Percentiles rank a stretch among this genome's conserved stretches.
phyloP scores from a whole-genome alignment of 148 eudicot species.

The Linanthus parryae region DNA sequence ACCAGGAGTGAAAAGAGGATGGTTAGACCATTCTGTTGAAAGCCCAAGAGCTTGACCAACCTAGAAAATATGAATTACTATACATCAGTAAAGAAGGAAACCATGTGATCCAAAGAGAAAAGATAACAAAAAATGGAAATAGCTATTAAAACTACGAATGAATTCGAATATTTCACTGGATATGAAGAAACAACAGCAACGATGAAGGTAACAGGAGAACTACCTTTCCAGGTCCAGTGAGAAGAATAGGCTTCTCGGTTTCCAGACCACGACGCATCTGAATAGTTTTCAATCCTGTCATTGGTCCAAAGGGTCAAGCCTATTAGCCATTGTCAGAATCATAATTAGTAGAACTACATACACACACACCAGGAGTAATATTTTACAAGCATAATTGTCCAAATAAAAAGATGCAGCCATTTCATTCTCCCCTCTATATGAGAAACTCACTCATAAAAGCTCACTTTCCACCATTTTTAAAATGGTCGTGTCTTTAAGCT shows the following conservation, averaged over 20 bases:
- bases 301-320: too few relatives aligned
- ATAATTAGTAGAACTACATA: too few relatives aligned
- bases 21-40: constrained; percentile 90
- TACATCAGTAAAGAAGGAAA: neutral
- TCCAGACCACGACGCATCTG: constrained; percentile 76
- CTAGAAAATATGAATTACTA: constrained; percentile 23
- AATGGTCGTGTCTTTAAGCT: too few relatives aligned
- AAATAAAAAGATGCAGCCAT: too few relatives aligned
- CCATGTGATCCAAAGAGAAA: constrained; percentile 38
- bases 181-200: neutral
- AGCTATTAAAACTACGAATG: neutral
- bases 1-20: constrained; percentile 76
- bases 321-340: neutral
- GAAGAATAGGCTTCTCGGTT: constrained; percentile 87
- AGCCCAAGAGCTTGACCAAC: constrained; percentile 92
- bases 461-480: too few relatives aligned
- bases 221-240: constrained; percentile 97
- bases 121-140: neutral
- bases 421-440: too few relatives aligned
- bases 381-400: too few relatives aligned
- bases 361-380: too few relatives aligned
- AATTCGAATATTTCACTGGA: neutral
- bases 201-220: neutral
- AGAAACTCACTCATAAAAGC: too few relatives aligned
- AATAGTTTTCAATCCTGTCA: constrained; percentile 73